phyloP scores from a whole-genome alignment of 163 green algal genomes.

The Volvox carteri region DNA sequence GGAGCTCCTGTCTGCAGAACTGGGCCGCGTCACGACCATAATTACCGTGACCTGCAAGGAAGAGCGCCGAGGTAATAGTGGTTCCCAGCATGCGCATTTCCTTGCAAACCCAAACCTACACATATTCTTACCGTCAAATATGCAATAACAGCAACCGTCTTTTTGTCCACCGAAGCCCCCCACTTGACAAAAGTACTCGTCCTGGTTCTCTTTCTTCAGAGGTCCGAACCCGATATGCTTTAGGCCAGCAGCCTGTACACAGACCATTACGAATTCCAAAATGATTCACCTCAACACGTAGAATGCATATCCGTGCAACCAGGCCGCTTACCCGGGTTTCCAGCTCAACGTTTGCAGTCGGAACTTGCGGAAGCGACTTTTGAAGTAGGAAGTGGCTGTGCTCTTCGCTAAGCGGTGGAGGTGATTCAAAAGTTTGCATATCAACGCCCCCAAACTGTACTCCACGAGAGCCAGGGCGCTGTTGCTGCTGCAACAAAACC shows the following conservation, averaged over 20 bases:
- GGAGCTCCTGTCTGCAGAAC: slow-evolving; percentile 61
- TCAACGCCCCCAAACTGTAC: slow-evolving; percentile 32
- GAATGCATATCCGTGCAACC: too few species aligned
- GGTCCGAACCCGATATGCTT: slow-evolving; percentile 73
- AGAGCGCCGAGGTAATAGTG: not conserved
- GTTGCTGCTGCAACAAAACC: not conserved
- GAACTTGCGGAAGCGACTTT: slow-evolving; percentile 42
- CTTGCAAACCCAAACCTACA: slow-evolving; percentile 21
- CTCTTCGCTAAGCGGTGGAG: not conserved
- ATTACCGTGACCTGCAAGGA: slow-evolving; percentile 36
- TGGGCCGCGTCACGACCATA: slow-evolving; percentile 43
- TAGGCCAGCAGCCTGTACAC: slow-evolving; percentile 60
- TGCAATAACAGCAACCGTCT: slow-evolving; percentile 55
- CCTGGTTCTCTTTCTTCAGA: slow-evolving; percentile 72
- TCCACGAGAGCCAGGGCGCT: not conserved
- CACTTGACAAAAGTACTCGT: slow-evolving; percentile 68
- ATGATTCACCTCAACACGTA: too few species aligned
- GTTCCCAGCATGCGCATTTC: not conserved
- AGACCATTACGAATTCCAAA: not conserved
- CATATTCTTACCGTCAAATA: slow-evolving; percentile 64
- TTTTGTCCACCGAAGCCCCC: slow-evolving; percentile 46
- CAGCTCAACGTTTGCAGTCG: slow-evolving; percentile 41
- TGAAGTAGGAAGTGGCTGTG: slow-evolving; percentile 54
- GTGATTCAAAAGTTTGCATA: slow-evolving; percentile 11
- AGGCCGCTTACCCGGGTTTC: slow-evolving; percentile 28